A percentile compares a stretch with the other conserved stretches of the same genome.
Conservation (phyloP, 768 basidiomycete species). For the Xanthoconium stramineum region DNA sequence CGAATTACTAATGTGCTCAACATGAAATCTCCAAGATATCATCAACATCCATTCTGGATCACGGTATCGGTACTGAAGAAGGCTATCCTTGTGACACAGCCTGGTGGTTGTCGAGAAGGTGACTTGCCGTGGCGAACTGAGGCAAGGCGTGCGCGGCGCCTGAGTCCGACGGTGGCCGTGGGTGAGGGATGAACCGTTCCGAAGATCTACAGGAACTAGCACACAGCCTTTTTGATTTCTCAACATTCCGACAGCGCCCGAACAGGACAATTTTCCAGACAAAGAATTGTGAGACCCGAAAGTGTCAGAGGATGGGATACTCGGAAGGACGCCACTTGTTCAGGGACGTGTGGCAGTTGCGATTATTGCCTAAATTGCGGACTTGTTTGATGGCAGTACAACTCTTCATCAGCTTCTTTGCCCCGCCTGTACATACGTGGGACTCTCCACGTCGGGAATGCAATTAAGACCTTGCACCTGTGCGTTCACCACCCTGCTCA, state of each 20-base stretch:
- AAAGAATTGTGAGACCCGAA: background rate
- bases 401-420: conserved; percentile 31
- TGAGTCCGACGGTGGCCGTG: background rate
- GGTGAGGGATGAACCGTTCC: background rate
- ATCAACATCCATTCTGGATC: no score
- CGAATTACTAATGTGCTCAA: no score
- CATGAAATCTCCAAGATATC: background rate
- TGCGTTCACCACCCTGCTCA: conserved; percentile 17
- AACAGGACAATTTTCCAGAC: no score
- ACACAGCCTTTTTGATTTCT: conserved; percentile 17
- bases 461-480: conserved; percentile 27
- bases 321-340: background rate
- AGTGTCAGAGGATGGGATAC: background rate
- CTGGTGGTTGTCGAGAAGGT: conserved; percentile 17
- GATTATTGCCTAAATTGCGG: conserved; percentile 20
- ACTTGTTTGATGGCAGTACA: conserved; percentile 29
- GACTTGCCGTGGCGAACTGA: background rate
- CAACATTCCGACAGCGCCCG: background rate
- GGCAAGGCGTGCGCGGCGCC: background rate
- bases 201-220: conserved; percentile 17
- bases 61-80: background rate
- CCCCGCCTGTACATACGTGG: conserved; percentile 37
- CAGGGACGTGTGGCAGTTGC: conserved; percentile 12
- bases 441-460: conserved; percentile 30
- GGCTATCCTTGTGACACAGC: background rate